Evolutionary conservation across 202 grass and related monocot species (phyloP), one percentile per base, ranked within the genome.

Genomic region (Elaeis oleifera): DNA sequence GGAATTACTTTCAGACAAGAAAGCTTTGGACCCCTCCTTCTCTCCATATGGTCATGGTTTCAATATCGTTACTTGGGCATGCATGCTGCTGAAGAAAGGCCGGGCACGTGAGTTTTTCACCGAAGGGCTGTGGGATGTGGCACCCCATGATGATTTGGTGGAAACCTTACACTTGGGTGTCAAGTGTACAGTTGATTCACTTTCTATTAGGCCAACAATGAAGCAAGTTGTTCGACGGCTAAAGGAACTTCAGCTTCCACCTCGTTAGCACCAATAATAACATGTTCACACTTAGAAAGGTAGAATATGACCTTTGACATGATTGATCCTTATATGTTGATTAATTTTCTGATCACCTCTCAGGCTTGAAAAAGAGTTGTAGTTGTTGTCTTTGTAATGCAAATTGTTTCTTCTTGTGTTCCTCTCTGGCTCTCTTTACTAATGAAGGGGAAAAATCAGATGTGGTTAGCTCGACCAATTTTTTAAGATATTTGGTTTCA

Each of bases 1-100:
- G 84, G 92, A 97, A 61, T 76, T 97, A 28, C 89, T 91, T 58
- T 97, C 92, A 66, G 92, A 91, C 64, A 97, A 97, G 79, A 97
- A 89, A 63, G 87, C 87, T 16, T 65, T 97, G 70, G 92, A 97
- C 60, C 92, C 92, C 4, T 91, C 87, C 1, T 97, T 97, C 73
- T 97, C 92, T 62, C 84, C 84, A 0, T 99, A 99, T 17, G 94
- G 94, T 16, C 94, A 99, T 80, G 94, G 94, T 20, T 99, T 99
- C 67, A 99, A 92, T 79, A 99, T 99, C 61, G 94, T 99, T 83
- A 78, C 85, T 61, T 99, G 94, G 94, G 94, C 75, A 61, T 84
- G 85, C 78, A 94, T 92, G 85, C 64, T 99, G 57, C 81, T 99
- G 50, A 78, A 72, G 26, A 78, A 99, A 80, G 94, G 88, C 26